A percentile compares a stretch with the other conserved stretches of the same genome.
These are phyloP conservation scores for Wickerhamiella australiensis DNA, from an alignment of 805 yeast genomes.

Conservation along the genomic window DNA sequence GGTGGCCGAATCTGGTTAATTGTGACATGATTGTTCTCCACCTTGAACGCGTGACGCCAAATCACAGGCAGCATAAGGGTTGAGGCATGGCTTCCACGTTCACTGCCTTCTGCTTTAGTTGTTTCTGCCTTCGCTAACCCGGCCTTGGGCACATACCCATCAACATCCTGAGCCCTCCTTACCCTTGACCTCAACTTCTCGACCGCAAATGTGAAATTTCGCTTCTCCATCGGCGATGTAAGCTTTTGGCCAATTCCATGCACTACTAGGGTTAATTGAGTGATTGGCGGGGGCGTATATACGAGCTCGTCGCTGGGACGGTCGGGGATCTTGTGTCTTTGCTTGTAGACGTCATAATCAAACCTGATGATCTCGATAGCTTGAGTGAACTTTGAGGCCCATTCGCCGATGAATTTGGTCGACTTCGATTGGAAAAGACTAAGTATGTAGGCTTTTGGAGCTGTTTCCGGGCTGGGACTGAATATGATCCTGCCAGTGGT, in stretches of 20 bases:
- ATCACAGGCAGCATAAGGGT: constrained; percentile 53
- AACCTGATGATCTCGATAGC: constrained; percentile 25
- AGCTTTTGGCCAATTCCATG: constrained; percentile 93
- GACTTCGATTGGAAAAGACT: constrained; percentile 9
- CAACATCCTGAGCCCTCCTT: constrained; percentile 11
- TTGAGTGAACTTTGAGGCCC: constrained; percentile 18
- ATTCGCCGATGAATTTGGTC: constrained; percentile 17
- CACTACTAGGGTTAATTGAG: constrained; percentile 63
- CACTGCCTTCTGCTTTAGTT: not conserved
- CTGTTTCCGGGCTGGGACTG: not conserved
- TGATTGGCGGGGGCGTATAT: constrained; percentile 31
- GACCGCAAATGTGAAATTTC: constrained; percentile 70
- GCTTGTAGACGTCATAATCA: constrained; percentile 23
- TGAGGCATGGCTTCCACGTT: not conserved
- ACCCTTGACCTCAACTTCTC: constrained; percentile 30
- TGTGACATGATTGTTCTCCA: constrained; percentile 36
- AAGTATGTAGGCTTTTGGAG: constrained; percentile 3
- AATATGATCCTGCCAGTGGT: constrained; percentile 5
- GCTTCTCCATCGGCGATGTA: constrained; percentile 64
- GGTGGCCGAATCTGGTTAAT: constrained; percentile 62
- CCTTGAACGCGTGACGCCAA: constrained; percentile 61
- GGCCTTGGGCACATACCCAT: not conserved
- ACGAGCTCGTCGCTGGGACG: constrained; percentile 23
- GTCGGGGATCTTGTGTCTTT: constrained; percentile 21
- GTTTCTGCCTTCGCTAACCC: too few relatives aligned